phyloP scores from a whole-genome alignment of 116 monocot genomes.

The Posidonia oceanica region DNA sequence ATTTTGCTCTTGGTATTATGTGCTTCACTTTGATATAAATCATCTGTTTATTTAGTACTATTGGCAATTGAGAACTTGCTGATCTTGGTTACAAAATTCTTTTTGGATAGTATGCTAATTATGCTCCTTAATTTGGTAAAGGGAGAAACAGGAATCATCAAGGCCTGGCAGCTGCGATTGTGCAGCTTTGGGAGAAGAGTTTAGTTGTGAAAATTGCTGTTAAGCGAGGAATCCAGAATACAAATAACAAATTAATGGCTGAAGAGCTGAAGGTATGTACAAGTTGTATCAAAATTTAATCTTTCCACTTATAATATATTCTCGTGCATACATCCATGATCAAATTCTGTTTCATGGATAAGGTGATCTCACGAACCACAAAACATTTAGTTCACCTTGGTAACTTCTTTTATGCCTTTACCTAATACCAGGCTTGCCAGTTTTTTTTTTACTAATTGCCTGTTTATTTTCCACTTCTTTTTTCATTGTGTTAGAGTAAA shows the following conservation, averaged over 20 bases:
- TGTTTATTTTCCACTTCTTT: too few species aligned
- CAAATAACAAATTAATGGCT: slow-evolving; percentile 94
- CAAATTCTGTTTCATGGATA: too few species aligned
- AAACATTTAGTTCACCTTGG: too few species aligned
- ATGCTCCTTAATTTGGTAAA: slow-evolving; percentile 22
- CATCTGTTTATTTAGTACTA: not conserved
- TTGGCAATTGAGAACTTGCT: not conserved
- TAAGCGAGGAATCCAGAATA: slow-evolving; percentile 93
- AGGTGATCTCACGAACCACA: too few species aligned
- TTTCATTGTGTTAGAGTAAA: too few species aligned
- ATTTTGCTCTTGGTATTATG: slow-evolving; percentile 94
- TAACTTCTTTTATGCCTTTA: too few species aligned
- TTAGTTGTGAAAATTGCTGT: slow-evolving; percentile 96
- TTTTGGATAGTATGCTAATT: not conserved
- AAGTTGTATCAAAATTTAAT: not conserved
- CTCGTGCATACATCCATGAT: too few species aligned
- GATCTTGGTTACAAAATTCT: not conserved
- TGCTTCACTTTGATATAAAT: not conserved
- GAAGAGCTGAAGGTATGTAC: slow-evolving; percentile 77
- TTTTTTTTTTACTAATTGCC: too few species aligned
- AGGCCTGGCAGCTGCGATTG: slow-evolving; percentile 86
- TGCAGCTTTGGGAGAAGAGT: slow-evolving; percentile 91
- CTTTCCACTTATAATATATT: not conserved
- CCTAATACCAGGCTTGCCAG: too few species aligned
- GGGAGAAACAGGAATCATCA: slow-evolving; percentile 97